Base-by-base conservation (phyloP, 1,284 basidiomycete genomes). In the Tilletia setariae region DNA sequence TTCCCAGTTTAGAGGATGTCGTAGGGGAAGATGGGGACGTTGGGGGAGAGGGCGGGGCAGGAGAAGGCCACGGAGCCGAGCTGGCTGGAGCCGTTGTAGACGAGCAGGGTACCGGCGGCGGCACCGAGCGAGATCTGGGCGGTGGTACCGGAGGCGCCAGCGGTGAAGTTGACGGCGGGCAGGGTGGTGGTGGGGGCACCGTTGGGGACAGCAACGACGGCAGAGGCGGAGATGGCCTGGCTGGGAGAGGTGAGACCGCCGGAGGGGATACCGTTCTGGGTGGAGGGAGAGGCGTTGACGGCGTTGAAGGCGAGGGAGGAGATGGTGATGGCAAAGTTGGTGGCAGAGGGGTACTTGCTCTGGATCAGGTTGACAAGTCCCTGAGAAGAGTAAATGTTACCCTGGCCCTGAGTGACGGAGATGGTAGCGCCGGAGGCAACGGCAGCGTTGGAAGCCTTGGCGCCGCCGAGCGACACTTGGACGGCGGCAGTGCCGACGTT, bases 21-120 rank as follows among this genome's bases (percentile, higher is more conserved):
- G 56, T 30, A 61, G n/a, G 56, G 56, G 56, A 61, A 61, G 56
- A 61, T 61, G 28, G 56, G 56, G 30, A 61, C 56, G 25, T 25
- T 30, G 56, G 56, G 56, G 30, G 56, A 61, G 56, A 61, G 56
- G 16, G 56, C 56, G 30, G 56, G 56, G 56, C 56, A 61, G 28
- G 56, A 61, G 56, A 61, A 61, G 56, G 56, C 32, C 19, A 61
- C 56, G 13, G 56, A 32, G 56, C 30, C 56, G 6, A 61, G 30
- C 19, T 19, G 19, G 56, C 28, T 61, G 56, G 56, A 25, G 28
- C 56, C 28, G 32, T 61, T 61, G 56, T 61, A 61, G 56, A 61
- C 56, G 8, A 19, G 23, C 28, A 61, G 56, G 25, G 30, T 30
- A 61, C 56, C 56, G 32, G 56, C 28, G 56, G 56, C 56, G 32